These are phyloP conservation scores for Coemansia sp. DNA, from an alignment of 192 early-diverging fungal species.

Conservation along the genomic window DNA sequence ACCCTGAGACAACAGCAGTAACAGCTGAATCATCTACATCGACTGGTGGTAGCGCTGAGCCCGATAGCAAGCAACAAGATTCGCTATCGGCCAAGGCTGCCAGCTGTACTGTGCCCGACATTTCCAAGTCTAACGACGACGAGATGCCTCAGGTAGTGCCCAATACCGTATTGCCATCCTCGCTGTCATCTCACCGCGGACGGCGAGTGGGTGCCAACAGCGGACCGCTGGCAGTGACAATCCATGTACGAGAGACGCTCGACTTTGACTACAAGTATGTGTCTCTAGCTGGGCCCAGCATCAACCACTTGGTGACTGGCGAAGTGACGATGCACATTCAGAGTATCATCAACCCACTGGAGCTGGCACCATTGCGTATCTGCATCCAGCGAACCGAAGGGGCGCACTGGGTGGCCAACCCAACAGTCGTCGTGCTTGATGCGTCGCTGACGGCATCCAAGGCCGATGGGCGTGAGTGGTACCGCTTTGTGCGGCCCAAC, in stretches of 20 bases:
- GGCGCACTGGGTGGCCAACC: conserved; percentile 47
- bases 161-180: not conserved
- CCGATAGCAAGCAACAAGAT: not conserved
- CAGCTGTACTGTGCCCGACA: not conserved
- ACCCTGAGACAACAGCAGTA: not conserved
- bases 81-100: not conserved
- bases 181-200: conserved; percentile 21
- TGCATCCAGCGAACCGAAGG: conserved; percentile 24
- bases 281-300: not conserved
- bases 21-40: not conserved
- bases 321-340: conserved; percentile 39
- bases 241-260: conserved; percentile 42
- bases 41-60: not conserved
- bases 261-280: conserved; percentile 23
- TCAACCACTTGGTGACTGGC: conserved; percentile 33
- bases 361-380: conserved; percentile 54
- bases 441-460: conserved; percentile 29
- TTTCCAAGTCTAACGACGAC: not conserved
- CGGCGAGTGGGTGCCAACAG: conserved; percentile 28
- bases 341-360: conserved; percentile 34
- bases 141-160: conserved; percentile 10
- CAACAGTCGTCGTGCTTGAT: conserved; percentile 44
- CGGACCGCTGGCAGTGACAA: conserved; percentile 30
- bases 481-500: conserved; percentile 55
- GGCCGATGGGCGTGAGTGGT: conserved; percentile 46